Conservation (phyloP, 1,284 basidiomycete genomes). For the Apiotrichum domesticum region DNA sequence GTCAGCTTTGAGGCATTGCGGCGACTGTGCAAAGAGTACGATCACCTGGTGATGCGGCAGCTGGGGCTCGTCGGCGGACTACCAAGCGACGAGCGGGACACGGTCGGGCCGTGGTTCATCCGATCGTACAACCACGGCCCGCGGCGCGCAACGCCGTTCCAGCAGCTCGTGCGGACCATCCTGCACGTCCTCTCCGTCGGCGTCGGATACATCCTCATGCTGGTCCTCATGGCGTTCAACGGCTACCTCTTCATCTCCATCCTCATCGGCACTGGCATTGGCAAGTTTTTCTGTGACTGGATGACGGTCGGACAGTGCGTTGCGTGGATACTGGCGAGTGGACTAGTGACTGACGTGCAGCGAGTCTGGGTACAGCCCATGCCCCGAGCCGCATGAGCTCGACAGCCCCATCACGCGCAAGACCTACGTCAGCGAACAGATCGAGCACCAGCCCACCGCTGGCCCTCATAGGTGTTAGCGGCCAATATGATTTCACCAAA, state of each 20-base stretch:
- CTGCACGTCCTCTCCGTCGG: slow-evolving; percentile 21
- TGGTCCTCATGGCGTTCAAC: slow-evolving; percentile 30
- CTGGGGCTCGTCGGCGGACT: neutral
- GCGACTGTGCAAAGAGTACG: slow-evolving; percentile 20
- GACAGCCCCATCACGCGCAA: too few species aligned
- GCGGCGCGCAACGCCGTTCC: slow-evolving; percentile 22
- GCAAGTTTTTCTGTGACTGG: slow-evolving; percentile 36
- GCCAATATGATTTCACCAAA: too few species aligned
- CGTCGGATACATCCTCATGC: slow-evolving; percentile 28
- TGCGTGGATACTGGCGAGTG: neutral
- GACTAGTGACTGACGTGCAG: neutral
- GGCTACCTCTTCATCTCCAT: slow-evolving; percentile 30
- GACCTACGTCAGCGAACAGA: too few species aligned
- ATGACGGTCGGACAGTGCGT: slow-evolving; percentile 9
- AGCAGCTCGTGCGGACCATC: slow-evolving; percentile 23
- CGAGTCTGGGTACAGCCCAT: neutral
- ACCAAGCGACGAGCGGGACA: neutral
- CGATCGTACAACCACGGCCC: slow-evolving; percentile 6
- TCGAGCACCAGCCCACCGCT: too few species aligned
- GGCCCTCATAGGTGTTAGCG: too few species aligned
- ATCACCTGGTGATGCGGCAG: slow-evolving; percentile 7
- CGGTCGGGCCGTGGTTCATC: neutral
- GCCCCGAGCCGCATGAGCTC: too few species aligned
- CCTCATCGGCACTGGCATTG: slow-evolving; percentile 23
- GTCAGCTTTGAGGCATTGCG: slow-evolving; percentile 21